These are phyloP conservation scores for Fusarium graminum DNA, from an alignment of 2,329 filamentous ascomycete genomes.

Conservation along the genomic window DNA sequence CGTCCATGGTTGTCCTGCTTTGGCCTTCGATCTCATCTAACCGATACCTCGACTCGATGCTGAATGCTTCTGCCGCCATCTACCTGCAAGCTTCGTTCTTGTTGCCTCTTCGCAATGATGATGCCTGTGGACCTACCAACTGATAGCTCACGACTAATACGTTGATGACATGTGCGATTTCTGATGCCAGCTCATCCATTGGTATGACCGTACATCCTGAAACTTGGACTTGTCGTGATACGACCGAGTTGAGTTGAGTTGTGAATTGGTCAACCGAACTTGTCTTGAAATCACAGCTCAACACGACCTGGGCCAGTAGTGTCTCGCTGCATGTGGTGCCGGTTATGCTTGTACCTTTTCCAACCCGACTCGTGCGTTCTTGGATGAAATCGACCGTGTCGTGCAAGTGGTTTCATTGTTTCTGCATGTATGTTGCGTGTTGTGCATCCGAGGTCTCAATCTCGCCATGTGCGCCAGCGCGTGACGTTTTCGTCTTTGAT, in stretches of 20 bases:
- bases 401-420: conserved; percentile 43
- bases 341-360: conserved; percentile 17
- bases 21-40: conserved; percentile 38
- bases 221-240: conserved; percentile 33
- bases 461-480: conserved; percentile 18
- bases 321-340: conserved; percentile 28
- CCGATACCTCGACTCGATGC: conserved; percentile 39
- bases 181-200: conserved; percentile 45
- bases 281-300: conserved; percentile 10
- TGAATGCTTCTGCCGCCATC: conserved; percentile 34
- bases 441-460: conserved; percentile 5
- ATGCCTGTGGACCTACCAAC: conserved; percentile 26
- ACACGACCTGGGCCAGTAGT: conserved; percentile 21
- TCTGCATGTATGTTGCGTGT: conserved; percentile 40
- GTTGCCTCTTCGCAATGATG: conserved; percentile 29
- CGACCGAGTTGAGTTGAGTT: conserved; percentile 31
- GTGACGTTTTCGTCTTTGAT: conserved; percentile 21
- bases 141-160: conserved; percentile 48
- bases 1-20: conserved; percentile 42
- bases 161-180: conserved; percentile 48
- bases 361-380: conserved; percentile 30
- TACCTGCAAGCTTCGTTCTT: conserved; percentile 21
- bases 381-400: conserved; percentile 42
- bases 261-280: conserved; percentile 37
- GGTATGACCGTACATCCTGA: conserved; percentile 47